Base-by-base conservation (phyloP, 441 rosid species). In the Kokia cookei region DNA sequence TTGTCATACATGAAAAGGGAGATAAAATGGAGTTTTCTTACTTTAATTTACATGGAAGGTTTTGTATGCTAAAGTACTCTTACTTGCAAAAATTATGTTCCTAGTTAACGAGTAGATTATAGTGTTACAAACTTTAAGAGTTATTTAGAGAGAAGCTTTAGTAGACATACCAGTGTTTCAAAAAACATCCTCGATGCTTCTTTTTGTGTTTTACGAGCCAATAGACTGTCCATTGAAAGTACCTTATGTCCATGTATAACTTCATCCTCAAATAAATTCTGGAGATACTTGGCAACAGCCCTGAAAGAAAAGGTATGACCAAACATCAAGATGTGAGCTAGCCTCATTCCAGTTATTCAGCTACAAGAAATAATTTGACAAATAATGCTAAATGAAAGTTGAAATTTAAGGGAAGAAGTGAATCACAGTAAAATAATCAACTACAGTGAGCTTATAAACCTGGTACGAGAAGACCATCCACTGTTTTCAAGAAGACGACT, bases 401-500 rank as follows among this genome's bases (percentile, higher is more conserved):
- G 15, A 71, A 32, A 51, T 5, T 68, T 15, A 27, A 68, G 59
- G 45, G 22, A 7, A 12, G 59, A 69, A 1, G 48, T 22, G 42
- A 27, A 42, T 27, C 62, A 40, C 1, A 1, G 43, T 42, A 43
- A 57, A 32, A 73, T 24, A 29, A 42, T 26, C 22, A 12, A 59
- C 50, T 43, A 53, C n/a, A 74, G n/a, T 66, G 26, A 69, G 48
- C 63, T 71, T 37, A 76, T 79, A 69, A 43, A 96, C 99, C 98
- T 96, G 67, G 99, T 92, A 72, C 99, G 98, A 66, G 98, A 90
- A 81, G 98, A 94, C 99, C 99, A 96, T 40, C 99, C 98, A 83
- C 86, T 91, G 72, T 94, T 96, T 75, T 93, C 99, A 57, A 90
- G 86, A 81, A 93, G 86, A 74, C 76, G 85, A 71, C 89, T 65